These are phyloP conservation scores for Penicillium crustosum DNA, from an alignment of 2,329 filamentous ascomycete genomes.

Conservation along the genomic window DNA sequence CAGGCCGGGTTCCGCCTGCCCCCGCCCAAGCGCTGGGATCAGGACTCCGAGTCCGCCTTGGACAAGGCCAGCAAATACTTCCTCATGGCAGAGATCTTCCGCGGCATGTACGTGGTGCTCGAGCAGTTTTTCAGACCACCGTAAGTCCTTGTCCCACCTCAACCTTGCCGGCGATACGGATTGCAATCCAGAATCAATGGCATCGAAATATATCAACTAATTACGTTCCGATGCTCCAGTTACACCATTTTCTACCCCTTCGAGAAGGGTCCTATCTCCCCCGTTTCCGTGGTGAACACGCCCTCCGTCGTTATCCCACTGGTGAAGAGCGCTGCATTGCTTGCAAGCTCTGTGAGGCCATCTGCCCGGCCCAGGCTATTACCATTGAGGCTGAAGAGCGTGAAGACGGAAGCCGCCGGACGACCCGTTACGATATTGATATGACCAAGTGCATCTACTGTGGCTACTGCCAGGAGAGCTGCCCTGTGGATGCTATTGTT, in stretches of 20 bases:
- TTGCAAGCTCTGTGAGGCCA: slow-evolving; percentile 98
- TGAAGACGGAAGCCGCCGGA: slow-evolving; percentile 89
- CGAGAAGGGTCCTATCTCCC: slow-evolving; percentile 97
- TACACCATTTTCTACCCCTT: slow-evolving; percentile 99
- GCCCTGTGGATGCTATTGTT: slow-evolving; percentile 93
- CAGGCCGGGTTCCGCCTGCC: slow-evolving; percentile 78
- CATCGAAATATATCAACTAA: slow-evolving; percentile 8
- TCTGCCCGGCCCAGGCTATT: slow-evolving; percentile 97
- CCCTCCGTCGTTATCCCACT: slow-evolving; percentile 90
- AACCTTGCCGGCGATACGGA: slow-evolving; percentile 3
- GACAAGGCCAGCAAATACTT: slow-evolving; percentile 92
- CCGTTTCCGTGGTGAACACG: slow-evolving; percentile 98
- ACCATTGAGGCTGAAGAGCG: slow-evolving; percentile 99
- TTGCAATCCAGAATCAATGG: slow-evolving; percentile 9
- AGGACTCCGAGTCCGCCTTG: slow-evolving; percentile 71
- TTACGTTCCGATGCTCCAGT: slow-evolving; percentile 48
- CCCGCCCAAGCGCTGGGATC: slow-evolving; percentile 73
- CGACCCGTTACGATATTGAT: slow-evolving; percentile 97
- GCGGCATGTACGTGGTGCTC: slow-evolving; percentile 95
- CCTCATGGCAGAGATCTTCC: slow-evolving; percentile 89
- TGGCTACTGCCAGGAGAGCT: slow-evolving; percentile 98
- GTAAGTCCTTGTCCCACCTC: slow-evolving; percentile 59
- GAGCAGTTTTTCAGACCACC: slow-evolving; percentile 98
- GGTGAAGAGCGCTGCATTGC: slow-evolving; percentile 99
- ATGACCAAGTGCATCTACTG: slow-evolving; percentile 99